Base-by-base conservation (phyloP, 1,284 basidiomycete genomes). In the Fistulinella cinereoalba region DNA sequence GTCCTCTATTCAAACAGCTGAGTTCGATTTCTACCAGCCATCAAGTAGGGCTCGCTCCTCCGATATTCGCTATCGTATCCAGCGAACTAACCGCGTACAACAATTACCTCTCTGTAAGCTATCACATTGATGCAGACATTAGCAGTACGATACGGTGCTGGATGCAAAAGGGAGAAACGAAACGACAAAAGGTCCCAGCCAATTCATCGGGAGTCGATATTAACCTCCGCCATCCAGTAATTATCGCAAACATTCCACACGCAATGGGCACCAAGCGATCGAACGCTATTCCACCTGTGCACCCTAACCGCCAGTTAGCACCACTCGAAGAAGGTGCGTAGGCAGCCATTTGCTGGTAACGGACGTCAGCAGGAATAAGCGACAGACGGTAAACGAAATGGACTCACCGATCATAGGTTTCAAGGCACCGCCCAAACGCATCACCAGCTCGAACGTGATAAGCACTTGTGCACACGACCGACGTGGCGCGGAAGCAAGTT, bases 201-300 rank as follows among this genome's bases (percentile, higher is more conserved):
- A 28, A 21, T 19, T 53, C 38, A 61, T 24, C 58, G 64, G 23
- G 55, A 45, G 46, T 74, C 70, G 24, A 72, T 50, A 24, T 62
- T 65, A 6, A 75, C 62, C 24, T 76, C 72, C 2, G 71, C 74
- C 58, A 76, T 71, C 74, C 74, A 76, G 3, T 64, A 57, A 49
- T 73, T 66, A 22, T 72, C 70, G 41, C 60, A 64, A 24, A 64
- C 63, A 39, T 76, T 75, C 53, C 63, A 61, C 6, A 76, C 0
- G 66, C 65, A 10, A 71, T 54, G 4, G 76, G 66, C 18, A 71
- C 57, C 34, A 75, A 55, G 31, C 71, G 67, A 18, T 74, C 69
- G 45, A 70, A 72, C 5, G 61, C 55, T 16, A 76, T 68, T 1
- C 46, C 54, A 3, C 49, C 53, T 1, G 41, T 51, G 27, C 54